Evolutionary conservation across 2,329 filamentous ascomycete genomes (phyloP).

Genomic region (Alternaria postmessia): DNA sequence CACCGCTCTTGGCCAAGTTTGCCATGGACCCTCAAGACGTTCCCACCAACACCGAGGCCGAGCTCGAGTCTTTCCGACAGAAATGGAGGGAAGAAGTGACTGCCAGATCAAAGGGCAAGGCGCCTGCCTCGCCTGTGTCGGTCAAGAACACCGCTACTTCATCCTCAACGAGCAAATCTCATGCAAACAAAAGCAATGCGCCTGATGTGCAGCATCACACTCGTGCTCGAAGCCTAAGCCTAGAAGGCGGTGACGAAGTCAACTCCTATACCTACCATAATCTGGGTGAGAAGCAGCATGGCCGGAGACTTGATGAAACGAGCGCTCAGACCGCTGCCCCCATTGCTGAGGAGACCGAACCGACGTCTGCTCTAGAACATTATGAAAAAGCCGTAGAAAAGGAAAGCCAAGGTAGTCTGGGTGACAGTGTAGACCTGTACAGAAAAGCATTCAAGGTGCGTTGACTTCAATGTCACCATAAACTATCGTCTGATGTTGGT

Average conservation of each 20-base stretch:
- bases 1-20: slow-evolving; percentile 22
- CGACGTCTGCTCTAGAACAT: slow-evolving; percentile 83
- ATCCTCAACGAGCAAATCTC: slow-evolving; percentile 30
- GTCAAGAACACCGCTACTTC: slow-evolving; percentile 23
- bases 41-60: slow-evolving; percentile 59
- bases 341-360: slow-evolving; percentile 56
- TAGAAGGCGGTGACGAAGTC: slow-evolving; percentile 52
- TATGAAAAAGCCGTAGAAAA: slow-evolving; percentile 92
- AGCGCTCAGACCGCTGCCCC: slow-evolving; percentile 44
- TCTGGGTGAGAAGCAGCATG: slow-evolving; percentile 56
- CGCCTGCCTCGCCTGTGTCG: slow-evolving; percentile 19
- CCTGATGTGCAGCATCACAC: slow-evolving; percentile 30
- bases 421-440: slow-evolving; percentile 88
- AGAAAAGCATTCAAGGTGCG: slow-evolving; percentile 85
- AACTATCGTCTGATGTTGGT: slow-evolving; percentile 17
- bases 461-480: neutral
- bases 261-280: slow-evolving; percentile 55
- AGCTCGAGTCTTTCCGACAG: slow-evolving; percentile 85
- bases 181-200: slow-evolving; percentile 34
- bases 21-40: slow-evolving; percentile 30
- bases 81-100: slow-evolving; percentile 86
- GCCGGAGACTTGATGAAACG: slow-evolving; percentile 55
- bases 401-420: slow-evolving; percentile 83
- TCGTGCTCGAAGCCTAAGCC: slow-evolving; percentile 37
- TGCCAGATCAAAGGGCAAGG: slow-evolving; percentile 55